Evolutionary conservation across 495 filamentous ascomycete genomes (phyloP).

Genomic region (Penicillium nucicola): DNA sequence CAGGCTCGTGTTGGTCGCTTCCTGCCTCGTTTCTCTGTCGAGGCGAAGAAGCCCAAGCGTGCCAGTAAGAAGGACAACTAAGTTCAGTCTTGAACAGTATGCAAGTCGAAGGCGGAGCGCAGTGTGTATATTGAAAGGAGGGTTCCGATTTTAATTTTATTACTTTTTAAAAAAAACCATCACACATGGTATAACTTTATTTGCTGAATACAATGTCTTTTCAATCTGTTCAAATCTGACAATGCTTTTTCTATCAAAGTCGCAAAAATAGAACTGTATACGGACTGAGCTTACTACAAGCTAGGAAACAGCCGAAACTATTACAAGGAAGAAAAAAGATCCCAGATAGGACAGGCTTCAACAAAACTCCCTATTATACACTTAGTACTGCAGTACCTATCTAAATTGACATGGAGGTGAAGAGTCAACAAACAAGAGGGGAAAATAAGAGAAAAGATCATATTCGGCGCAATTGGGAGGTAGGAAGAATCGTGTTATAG

Average conservation of each 20-base stretch:
- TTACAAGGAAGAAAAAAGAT: background rate
- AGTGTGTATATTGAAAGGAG: background rate
- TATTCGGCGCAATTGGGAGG: constrained; percentile 10
- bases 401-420: constrained; percentile 1
- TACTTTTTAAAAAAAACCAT: background rate
- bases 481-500: constrained; percentile 12
- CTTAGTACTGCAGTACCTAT: constrained; percentile 2
- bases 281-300: no score
- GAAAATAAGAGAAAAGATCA: constrained; percentile 2
- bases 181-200: background rate
- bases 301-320: no score
- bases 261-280: no score
- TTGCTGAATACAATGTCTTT: background rate
- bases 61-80: constrained; percentile 24
- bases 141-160: background rate
- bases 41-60: constrained; percentile 33
- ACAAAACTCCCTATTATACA: constrained; percentile 13
- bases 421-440: constrained; percentile 1
- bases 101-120: background rate
- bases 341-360: background rate
- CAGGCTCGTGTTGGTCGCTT: constrained; percentile 79
- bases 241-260: no score
- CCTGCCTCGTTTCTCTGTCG: constrained; percentile 59
- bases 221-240: background rate
- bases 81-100: constrained; percentile 4